A percentile compares a stretch with the other conserved stretches of the same genome.
Conservation (phyloP, 2,329 filamentous ascomycete genomes). For the Ceratocystis destructans region DNA sequence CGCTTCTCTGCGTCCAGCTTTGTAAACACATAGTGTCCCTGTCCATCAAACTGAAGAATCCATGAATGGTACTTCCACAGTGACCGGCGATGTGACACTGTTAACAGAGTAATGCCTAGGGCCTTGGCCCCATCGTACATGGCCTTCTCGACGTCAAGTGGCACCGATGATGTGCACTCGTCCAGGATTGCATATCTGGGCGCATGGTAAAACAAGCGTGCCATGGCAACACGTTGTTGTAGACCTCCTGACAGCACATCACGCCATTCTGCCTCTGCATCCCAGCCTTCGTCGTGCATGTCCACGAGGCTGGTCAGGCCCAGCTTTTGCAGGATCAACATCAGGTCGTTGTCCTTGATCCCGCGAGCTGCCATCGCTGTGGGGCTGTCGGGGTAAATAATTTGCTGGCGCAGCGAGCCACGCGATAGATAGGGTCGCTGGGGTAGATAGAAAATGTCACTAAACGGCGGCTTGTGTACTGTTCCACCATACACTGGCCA, state of each 20-base stretch:
- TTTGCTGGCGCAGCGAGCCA: constrained; percentile 86
- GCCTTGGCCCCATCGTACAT: constrained; percentile 97
- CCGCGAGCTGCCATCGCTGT: constrained; percentile 77
- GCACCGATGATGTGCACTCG: constrained; percentile 92
- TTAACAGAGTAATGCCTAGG: constrained; percentile 90
- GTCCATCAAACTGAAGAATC: constrained; percentile 93
- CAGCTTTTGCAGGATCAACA: constrained; percentile 61
- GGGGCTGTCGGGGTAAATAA: constrained; percentile 86
- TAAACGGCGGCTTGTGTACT: constrained; percentile 79
- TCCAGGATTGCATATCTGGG: constrained; percentile 92
- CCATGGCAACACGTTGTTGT: constrained; percentile 95
- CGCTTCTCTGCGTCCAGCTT: constrained; percentile 75
- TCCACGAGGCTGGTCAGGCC: constrained; percentile 74
- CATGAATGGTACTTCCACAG: constrained; percentile 93
- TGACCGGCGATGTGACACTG: constrained; percentile 78
- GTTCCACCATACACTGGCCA: constrained; percentile 97
- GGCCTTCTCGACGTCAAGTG: constrained; percentile 79
- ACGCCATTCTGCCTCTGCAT: constrained; percentile 91
- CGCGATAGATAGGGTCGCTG: constrained; percentile 87
- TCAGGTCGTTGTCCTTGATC: constrained; percentile 67
- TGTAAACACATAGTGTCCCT: constrained; percentile 83
- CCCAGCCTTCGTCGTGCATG: constrained; percentile 65
- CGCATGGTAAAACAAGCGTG: constrained; percentile 81
- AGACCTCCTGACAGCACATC: constrained; percentile 84
- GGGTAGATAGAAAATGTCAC: constrained; percentile 95